Base-by-base conservation (phyloP, 352 stramenopile species). In the Phytophthora palmivora region DNA sequence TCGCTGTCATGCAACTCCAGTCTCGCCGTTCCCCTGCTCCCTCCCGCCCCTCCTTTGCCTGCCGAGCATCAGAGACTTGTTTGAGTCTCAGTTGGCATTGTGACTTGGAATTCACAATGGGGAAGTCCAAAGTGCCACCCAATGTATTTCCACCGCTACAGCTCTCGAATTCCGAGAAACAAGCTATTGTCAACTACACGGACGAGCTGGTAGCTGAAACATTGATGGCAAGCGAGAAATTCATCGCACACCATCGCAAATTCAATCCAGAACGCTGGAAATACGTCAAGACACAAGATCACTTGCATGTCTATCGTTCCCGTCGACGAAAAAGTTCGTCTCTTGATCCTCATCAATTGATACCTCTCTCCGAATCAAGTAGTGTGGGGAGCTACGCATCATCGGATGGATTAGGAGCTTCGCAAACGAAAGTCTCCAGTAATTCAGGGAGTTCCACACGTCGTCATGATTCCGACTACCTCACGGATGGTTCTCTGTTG, bases 191-290 rank as follows among this genome's bases (percentile, higher is more conserved):
- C 14, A 41, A 61, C 26, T 70, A 76, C 58, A 68, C 62, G 18
- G 66, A 79, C 30, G 70, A 75, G 10, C 44, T 79, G 44, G 58
- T 79, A 28, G 45, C 58, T 18, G 61, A 73, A 50, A 76, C 65
- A 14, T 41, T 74, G 44, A 45, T 60, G 18, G 43, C 59, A 22
- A 75, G 55, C 22, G 65, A 74, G 42, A 64, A 72, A n/a, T 69
- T 72, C 42, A 63, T 74, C 15, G 65, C 60, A n/a, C 59, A 67
- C 48, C 57, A 66, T 24, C 59, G 65, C 9, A 63, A 61, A 18
- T 54, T 74, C 45, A 70, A 74, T 16, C 70, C 60, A 19, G 61
- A 71, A 19, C 60, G 70, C 3, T 72, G 60, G 65, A 74, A 72
- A 24, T 74, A 72, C 60, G 28, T 70, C 43, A 70, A 62, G 46